Base-by-base conservation (phyloP, 2,329 filamentous ascomycete species). In the Fusarium sp. region DNA sequence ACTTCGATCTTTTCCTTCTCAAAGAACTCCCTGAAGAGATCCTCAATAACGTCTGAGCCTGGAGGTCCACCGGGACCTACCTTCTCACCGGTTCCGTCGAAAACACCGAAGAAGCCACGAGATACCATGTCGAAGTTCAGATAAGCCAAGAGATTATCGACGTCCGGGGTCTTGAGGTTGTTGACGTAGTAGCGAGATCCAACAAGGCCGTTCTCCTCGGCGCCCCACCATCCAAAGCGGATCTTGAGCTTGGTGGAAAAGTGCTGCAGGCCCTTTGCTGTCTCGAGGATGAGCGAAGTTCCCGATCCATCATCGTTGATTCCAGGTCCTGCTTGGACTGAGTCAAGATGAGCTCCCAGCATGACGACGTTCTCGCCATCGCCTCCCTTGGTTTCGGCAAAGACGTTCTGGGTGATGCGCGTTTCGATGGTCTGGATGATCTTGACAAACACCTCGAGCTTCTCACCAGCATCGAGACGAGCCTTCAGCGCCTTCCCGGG, bases 241-340 rank as follows among this genome's bases (percentile, higher is more conserved):
- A 85, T 79, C 71, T 82, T 82, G 72, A 80, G 76, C 24, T 80
- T 81, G n/a, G 79, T 80, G 10, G 76, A 77, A 56, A 79, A 82
- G 56, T 85, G 80, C 24, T 79, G 68, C 24, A 84, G 80, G 22
- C 78, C 82, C 11, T 81, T 81, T 60, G 83, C 83, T 13, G 85
- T 76, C 59, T 86, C 83, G 2, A 87, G 77, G 31, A 85, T 77
- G 0, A 83, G 80, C 0, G 83, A 79, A 1, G 81, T 81, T 18
- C 85, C 85, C 1, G 82, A 85, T 10, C 85, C 85, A 58, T 87
- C 84, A 51, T 86, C 85, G 55, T 87, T 86, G 67, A 86, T 83
- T 6, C 85, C 85, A 0, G 85, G 82, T 0, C 85, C 85, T 15
- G 81, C 83, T 36, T 83, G 81, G 6, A 85, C 85, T 0, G 81